These are phyloP conservation scores for Daldinia sp. DNA, from an alignment of 2,329 filamentous ascomycete genomes.

Conservation along the genomic window DNA sequence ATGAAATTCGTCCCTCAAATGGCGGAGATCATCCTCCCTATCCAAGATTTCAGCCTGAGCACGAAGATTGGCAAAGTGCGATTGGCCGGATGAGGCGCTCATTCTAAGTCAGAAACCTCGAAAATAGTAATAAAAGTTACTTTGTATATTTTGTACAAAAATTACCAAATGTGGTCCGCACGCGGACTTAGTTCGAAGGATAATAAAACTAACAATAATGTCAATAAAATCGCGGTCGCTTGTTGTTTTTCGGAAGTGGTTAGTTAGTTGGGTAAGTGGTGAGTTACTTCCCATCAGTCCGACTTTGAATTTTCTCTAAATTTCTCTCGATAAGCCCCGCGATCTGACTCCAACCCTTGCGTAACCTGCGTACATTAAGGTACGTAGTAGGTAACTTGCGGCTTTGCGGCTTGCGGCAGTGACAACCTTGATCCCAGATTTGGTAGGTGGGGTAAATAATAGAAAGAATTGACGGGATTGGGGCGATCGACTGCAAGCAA, in stretches of 20 bases:
- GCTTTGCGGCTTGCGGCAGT: background rate
- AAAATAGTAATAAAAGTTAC: background rate
- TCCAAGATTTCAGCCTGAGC: slow-evolving; percentile 44
- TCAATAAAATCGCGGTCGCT: background rate
- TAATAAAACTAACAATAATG: too few species aligned
- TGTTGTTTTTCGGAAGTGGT: background rate
- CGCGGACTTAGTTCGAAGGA: background rate
- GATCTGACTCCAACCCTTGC: slow-evolving; percentile 24
- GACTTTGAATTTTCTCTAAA: slow-evolving; percentile 9
- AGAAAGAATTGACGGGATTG: slow-evolving; percentile 23
- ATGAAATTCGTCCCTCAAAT: slow-evolving; percentile 44
- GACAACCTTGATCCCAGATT: slow-evolving; percentile 11
- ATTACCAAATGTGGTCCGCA: background rate
- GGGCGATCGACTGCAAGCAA: slow-evolving; percentile 29
- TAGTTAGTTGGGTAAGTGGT: background rate
- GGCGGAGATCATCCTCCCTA: slow-evolving; percentile 41
- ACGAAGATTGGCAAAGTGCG: slow-evolving; percentile 40
- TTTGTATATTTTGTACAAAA: too few species aligned
- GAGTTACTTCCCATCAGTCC: slow-evolving; percentile 25
- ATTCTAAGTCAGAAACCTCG: slow-evolving; percentile 28
- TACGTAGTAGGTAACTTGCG: too few species aligned
- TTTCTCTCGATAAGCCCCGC: slow-evolving; percentile 26
- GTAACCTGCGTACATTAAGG: too few species aligned
- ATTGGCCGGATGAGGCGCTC: slow-evolving; percentile 33
- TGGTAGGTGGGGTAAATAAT: slow-evolving; percentile 34